Conservation (phyloP, 2,329 filamentous ascomycete species). For the Chrysoporthe cubensis region DNA sequence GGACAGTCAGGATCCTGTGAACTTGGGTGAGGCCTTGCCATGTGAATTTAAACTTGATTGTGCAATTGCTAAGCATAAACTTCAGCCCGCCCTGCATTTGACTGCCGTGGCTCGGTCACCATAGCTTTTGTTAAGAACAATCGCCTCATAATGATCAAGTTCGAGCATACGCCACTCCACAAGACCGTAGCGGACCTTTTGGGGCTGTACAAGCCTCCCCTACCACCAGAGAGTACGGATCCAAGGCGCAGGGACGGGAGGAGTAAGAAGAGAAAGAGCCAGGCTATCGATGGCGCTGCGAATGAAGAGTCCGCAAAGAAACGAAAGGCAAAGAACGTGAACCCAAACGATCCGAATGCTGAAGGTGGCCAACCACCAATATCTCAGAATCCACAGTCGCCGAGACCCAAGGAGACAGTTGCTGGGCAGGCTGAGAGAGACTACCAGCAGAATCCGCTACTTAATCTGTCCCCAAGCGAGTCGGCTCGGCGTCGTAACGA, state of each 20-base stretch:
- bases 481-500: slow-evolving; percentile 53
- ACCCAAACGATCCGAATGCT: slow-evolving; percentile 22
- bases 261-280: slow-evolving; percentile 33
- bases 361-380: slow-evolving; percentile 27
- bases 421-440: slow-evolving; percentile 20
- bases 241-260: slow-evolving; percentile 34
- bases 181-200: slow-evolving; percentile 56
- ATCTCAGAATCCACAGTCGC: slow-evolving; percentile 31
- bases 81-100: slow-evolving; percentile 60
- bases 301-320: slow-evolving; percentile 33
- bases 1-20: slow-evolving; percentile 49
- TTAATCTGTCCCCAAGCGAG: slow-evolving; percentile 50
- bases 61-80: slow-evolving; percentile 25
- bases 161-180: slow-evolving; percentile 61
- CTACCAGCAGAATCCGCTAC: slow-evolving; percentile 38
- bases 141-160: slow-evolving; percentile 55
- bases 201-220: slow-evolving; percentile 51
- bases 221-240: slow-evolving; percentile 38
- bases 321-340: slow-evolving; percentile 36
- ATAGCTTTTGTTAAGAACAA: slow-evolving; percentile 54
- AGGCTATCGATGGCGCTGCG: slow-evolving; percentile 17
- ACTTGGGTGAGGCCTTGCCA: slow-evolving; percentile 43
- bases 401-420: slow-evolving; percentile 22
- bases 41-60: neutral
- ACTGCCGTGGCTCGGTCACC: slow-evolving; percentile 57